Base-by-base conservation (phyloP, 78 protist genomes). In the Protostelium mycophagum region DNA sequence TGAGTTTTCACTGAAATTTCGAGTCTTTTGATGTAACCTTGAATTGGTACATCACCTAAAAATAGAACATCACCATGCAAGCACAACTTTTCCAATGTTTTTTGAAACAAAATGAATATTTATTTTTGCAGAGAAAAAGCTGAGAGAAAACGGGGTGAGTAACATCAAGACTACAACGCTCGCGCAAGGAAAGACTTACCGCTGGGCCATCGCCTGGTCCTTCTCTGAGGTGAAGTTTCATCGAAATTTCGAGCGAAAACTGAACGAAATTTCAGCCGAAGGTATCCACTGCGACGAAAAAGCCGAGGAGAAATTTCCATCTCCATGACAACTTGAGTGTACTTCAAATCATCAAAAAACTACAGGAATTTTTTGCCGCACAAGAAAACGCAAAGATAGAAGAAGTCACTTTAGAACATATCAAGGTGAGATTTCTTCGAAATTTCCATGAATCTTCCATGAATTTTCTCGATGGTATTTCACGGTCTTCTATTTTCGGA, bases 201-300 rank as follows among this genome's bases (percentile, higher is more conserved):
- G 94, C 85, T 92, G 94, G 94, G 94, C 88, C 34, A 23, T 92
- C 36, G 83, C 38, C 34, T 92, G 94, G 94, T 87, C 89, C 23
- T 87, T 87, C 73, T 25, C 73, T 16, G 73, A 25, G 31, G 31
- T 16, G 16, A 5, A 5, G 16, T 16, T 16, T 16, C 31, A 25
- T 16, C 5, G 73, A 51, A 51, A 25, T 16, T 5, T 51, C 73
- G n/a, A n/a, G n/a, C n/a, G n/a, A n/a, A n/a, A n/a, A n/a, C n/a
- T n/a, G n/a, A n/a, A n/a, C n/a, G n/a, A n/a, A n/a, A n/a, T n/a
- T n/a, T n/a, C n/a, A n/a, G n/a, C n/a, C n/a, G n/a, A n/a, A n/a
- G n/a, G n/a, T n/a, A n/a, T n/a, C n/a, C n/a, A n/a, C n/a, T n/a
- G n/a, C n/a, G n/a, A n/a, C n/a, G n/a, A n/a, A n/a, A n/a, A 51